A percentile compares a stretch with the other conserved stretches of the same genome.
Conservation (phyloP, 495 filamentous ascomycete genomes). For the Penicillium arizonense region DNA sequence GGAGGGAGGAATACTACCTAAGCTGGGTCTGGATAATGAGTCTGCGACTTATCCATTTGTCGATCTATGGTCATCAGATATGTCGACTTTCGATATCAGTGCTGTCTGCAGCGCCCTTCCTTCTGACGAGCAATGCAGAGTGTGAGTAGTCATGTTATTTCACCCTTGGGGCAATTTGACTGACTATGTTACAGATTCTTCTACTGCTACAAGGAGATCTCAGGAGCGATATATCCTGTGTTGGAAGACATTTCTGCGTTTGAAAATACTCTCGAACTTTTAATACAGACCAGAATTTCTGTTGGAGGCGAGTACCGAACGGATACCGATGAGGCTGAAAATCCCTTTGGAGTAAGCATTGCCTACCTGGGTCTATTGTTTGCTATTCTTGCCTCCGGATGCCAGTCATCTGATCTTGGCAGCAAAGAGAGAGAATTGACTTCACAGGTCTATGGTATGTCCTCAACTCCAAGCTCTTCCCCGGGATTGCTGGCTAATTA, state of each 20-base stretch:
- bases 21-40: constrained; percentile 80
- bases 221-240: constrained; percentile 81
- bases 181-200: constrained; percentile 56
- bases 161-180: neutral
- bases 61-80: constrained; percentile 60
- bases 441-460: constrained; percentile 57
- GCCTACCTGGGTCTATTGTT: constrained; percentile 71
- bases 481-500: neutral
- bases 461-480: neutral
- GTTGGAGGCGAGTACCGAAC: constrained; percentile 42
- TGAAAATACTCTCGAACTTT: constrained; percentile 64
- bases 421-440: constrained; percentile 56
- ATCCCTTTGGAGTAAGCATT: constrained; percentile 59
- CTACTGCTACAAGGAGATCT: constrained; percentile 72
- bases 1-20: constrained; percentile 75
- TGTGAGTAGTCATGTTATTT: constrained; percentile 41
- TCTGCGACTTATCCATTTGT: constrained; percentile 78
- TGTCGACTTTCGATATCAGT: constrained; percentile 68
- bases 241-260: constrained; percentile 70
- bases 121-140: constrained; percentile 61
- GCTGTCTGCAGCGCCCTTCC: constrained; percentile 72
- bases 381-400: constrained; percentile 74
- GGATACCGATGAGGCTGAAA: constrained; percentile 33
- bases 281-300: constrained; percentile 61
- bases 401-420: constrained; percentile 73